Evolutionary conservation across 129 eudicot genomes (phyloP).

Genomic region (Pulicaria dysenterica): DNA sequence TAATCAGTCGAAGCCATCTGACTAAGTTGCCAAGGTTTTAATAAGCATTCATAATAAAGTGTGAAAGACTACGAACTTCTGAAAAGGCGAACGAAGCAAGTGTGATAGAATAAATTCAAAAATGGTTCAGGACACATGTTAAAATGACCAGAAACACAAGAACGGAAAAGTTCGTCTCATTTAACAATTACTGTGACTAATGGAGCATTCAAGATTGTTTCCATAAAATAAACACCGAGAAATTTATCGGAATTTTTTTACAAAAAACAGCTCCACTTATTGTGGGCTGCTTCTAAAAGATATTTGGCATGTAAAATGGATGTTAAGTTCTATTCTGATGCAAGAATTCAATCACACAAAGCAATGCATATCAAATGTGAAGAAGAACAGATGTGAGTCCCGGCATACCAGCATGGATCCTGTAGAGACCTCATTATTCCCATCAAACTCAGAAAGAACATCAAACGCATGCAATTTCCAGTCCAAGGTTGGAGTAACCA

Average conservation of each 20-base stretch:
- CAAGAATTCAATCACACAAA: not conserved
- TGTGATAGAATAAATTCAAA: conserved; percentile 13
- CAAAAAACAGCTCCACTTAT: not conserved
- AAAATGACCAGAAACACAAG: conserved; percentile 6
- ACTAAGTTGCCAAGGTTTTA: conserved; percentile 5
- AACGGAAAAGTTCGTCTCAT: not conserved
- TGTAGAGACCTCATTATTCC: conserved; percentile 69
- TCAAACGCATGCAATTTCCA: conserved; percentile 99
- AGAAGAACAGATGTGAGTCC: conserved; percentile 16
- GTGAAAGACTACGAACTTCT: not conserved
- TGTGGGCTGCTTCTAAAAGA: conserved; percentile 1
- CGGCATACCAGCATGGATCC: conserved; percentile 89
- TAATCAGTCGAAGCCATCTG: conserved; percentile 18
- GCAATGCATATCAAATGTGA: conserved; percentile 11
- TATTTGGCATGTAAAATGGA: conserved; percentile 13
- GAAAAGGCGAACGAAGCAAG: not conserved
- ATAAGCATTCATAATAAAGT: conserved; percentile 20
- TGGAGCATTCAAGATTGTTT: too few species aligned
- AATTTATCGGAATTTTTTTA: too few species aligned
- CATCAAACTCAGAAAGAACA: conserved; percentile 91
- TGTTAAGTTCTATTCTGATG: conserved; percentile 16
- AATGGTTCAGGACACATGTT: conserved; percentile 3
- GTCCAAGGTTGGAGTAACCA: conserved; percentile 92
- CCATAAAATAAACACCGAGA: too few species aligned
- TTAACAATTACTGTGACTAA: not conserved